Evolutionary conservation across 768 basidiomycete genomes (phyloP).

Genomic region (Hortiboletus campestris): DNA sequence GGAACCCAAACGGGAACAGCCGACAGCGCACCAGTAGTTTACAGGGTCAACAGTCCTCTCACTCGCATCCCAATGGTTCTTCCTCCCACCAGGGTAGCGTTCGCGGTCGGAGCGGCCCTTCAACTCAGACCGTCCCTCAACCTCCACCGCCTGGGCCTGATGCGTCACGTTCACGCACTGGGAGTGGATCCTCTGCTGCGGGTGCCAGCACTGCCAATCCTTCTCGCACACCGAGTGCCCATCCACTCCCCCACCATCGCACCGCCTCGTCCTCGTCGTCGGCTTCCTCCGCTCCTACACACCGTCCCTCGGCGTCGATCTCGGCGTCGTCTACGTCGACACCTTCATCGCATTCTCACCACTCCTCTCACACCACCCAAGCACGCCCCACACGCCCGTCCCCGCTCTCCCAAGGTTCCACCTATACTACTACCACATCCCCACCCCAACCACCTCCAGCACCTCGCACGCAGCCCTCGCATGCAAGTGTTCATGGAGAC

Average conservation of each 20-base stretch:
- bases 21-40: slow-evolving; percentile 71
- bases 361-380: slow-evolving; percentile 24
- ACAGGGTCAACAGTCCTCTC: slow-evolving; percentile 63
- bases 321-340: slow-evolving; percentile 30
- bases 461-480: slow-evolving; percentile 28
- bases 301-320: slow-evolving; percentile 28
- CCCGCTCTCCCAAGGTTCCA: slow-evolving; percentile 34
- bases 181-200: slow-evolving; percentile 28
- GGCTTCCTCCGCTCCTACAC: slow-evolving; percentile 15
- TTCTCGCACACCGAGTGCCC: slow-evolving; percentile 21
- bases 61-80: slow-evolving; percentile 33
- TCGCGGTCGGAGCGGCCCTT: slow-evolving; percentile 38
- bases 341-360: slow-evolving; percentile 29
- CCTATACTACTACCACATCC: slow-evolving; percentile 17
- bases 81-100: slow-evolving; percentile 34
- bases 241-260: slow-evolving; percentile 31
- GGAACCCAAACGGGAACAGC: slow-evolving; percentile 18
- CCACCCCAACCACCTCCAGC: slow-evolving; percentile 10
- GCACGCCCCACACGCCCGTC: slow-evolving; percentile 34
- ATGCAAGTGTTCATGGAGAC: slow-evolving; percentile 56
- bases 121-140: slow-evolving; percentile 27
- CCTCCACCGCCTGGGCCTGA: slow-evolving; percentile 23
- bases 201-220: slow-evolving; percentile 9
- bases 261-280: slow-evolving; percentile 32
- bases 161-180: slow-evolving; percentile 30